A percentile compares a stretch with the other conserved stretches of the same genome.
Evolutionary conservation across 2,329 filamentous ascomycete genomes (phyloP).

Genomic region (Apiospora sp.): DNA sequence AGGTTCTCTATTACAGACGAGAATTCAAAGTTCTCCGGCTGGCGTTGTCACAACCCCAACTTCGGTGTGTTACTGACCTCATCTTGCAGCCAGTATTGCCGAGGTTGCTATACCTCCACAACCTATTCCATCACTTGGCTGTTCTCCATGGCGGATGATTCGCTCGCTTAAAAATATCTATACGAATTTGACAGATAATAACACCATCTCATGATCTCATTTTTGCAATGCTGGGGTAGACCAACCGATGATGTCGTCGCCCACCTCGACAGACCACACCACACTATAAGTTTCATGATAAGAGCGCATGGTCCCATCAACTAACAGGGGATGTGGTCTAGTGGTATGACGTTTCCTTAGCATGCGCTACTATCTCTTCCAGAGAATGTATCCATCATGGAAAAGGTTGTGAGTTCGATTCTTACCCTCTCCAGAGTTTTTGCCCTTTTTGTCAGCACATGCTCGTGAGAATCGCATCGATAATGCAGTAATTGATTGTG

Average conservation of each 20-base stretch:
- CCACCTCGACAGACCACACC: no score
- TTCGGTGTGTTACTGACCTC: neutral
- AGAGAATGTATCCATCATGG: no score
- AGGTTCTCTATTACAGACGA: neutral
- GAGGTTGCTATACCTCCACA: neutral
- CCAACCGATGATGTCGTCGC: no score
- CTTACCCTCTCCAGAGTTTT: no score
- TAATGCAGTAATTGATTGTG: neutral
- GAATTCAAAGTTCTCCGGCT: rapidly evolving
- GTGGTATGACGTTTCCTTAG: no score
- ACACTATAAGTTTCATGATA: no score
- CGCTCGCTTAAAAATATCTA: neutral
- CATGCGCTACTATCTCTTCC: no score
- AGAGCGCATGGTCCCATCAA: no score
- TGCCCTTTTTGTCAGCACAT: no score
- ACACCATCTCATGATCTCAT: neutral
- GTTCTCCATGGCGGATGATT: neutral
- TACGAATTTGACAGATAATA: neutral
- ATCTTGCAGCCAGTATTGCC: neutral
- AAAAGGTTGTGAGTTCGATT: no score
- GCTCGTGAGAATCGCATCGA: no score
- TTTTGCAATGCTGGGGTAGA: neutral
- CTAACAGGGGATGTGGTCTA: no score
- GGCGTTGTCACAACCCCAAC: neutral
- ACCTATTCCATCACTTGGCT: neutral